Evolutionary conservation across 345 rosid species (phyloP), one percentile per base, ranked within the genome.

Genomic region (Garcia nutans): DNA sequence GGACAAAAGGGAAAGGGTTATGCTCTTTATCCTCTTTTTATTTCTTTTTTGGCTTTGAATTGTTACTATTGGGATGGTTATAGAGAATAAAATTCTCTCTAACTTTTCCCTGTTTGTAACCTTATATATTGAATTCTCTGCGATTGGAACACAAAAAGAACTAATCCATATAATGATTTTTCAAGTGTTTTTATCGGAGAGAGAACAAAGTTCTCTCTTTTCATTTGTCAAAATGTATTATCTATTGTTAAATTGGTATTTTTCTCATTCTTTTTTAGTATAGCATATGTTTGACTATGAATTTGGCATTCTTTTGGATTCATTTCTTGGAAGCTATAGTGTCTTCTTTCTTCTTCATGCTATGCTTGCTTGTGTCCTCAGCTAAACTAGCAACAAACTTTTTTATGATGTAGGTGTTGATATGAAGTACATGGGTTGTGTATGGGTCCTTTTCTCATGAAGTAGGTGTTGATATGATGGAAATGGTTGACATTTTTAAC

Each of bases 21-120:
- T n/a, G n/a, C n/a, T n/a, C n/a, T n/a, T n/a, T n/a, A n/a, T n/a
- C n/a, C n/a, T n/a, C n/a, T n/a, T n/a, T n/a, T n/a, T n/a, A n/a
- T n/a, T n/a, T n/a, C n/a, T n/a, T n/a, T n/a, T n/a, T n/a, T n/a
- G n/a, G n/a, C n/a, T n/a, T 50, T 58, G 42, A 68, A 65, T 79
- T 78, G 82, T 71, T 73, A 69, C 68, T 77, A 28, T 63, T 22
- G 72, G 81, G 79, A 72, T 74, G 67, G 85, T 70, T 64, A 63
- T 57, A 76, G 89, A 81, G 88, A 81, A 76, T 77, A 74, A 79
- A 84, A 71, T 76, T 78, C 77, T 82, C 86, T 84, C 65, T 70
- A 26, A 55, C 83, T 76, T 77, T 79, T 78, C 84, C 80, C 81
- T 47, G 70, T 71, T 20, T 77, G 86, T 79, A 77, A 76, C 76